These are phyloP conservation scores for Neopestalotiopsis sp. DNA, from an alignment of 2,329 filamentous ascomycete genomes.

Conservation along the genomic window DNA sequence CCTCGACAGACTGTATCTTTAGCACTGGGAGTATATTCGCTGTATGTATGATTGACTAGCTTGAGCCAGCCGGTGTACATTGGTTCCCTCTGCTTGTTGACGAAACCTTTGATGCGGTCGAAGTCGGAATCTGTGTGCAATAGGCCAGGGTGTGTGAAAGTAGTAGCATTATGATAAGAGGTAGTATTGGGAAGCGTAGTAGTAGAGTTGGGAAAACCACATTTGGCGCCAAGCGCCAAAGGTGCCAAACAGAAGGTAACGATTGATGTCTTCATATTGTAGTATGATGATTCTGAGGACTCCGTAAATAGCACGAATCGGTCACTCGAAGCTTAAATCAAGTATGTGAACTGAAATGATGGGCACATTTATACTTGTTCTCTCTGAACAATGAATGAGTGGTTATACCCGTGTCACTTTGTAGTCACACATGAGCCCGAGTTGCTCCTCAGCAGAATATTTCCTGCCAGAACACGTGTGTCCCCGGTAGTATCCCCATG, in stretches of 20 bases:
- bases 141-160: slow-evolving; percentile 20
- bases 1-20: slow-evolving; percentile 42
- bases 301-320: not conserved
- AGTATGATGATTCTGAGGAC: not conserved
- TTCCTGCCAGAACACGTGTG: not conserved
- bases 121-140: slow-evolving; percentile 23
- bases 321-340: not conserved
- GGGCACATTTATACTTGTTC: not conserved
- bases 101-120: slow-evolving; percentile 18
- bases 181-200: not conserved
- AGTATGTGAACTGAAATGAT: not conserved
- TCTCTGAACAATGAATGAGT: not conserved
- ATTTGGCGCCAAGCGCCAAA: not conserved
- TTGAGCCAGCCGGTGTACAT: slow-evolving; percentile 22
- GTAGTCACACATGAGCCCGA: not conserved
- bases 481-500: not conserved
- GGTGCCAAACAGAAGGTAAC: not conserved
- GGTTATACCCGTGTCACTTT: not conserved
- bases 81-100: slow-evolving; percentile 16
- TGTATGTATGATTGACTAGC: slow-evolving; percentile 27
- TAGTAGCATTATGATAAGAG: not conserved
- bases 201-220: not conserved
- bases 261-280: not conserved
- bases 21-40: slow-evolving; percentile 37
- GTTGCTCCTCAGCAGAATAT: not conserved